Conservation (phyloP, 148 eudicot species). For the Vaccinium darrowii region DNA sequence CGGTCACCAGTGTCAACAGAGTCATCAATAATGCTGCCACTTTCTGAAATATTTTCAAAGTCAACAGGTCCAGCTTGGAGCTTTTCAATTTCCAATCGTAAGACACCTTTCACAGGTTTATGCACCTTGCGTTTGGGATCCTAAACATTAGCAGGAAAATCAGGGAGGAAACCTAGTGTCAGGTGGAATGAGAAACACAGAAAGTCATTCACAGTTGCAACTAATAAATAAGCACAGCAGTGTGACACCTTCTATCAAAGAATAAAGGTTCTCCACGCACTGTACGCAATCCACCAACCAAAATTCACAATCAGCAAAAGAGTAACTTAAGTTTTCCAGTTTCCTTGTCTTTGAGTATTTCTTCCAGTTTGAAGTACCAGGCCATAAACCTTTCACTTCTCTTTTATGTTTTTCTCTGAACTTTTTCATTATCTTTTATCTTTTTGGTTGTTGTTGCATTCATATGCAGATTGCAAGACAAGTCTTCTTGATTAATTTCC, state of each 20-base stretch:
- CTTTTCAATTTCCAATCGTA: slow-evolving; percentile 93
- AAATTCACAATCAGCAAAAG: neutral
- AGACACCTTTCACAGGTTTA: slow-evolving; percentile 93
- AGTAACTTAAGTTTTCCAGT: neutral
- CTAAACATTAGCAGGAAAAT: slow-evolving; percentile 29
- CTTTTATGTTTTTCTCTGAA: neutral
- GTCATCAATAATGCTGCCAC: slow-evolving; percentile 60
- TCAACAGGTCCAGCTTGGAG: slow-evolving; percentile 76
- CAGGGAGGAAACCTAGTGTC: neutral
- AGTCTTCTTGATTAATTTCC: neutral
- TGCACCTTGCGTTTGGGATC: slow-evolving; percentile 98
- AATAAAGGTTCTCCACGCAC: neutral
- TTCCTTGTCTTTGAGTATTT: neutral
- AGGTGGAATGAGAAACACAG: neutral
- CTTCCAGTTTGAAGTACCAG: neutral
- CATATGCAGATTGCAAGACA: neutral
- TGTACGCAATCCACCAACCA: neutral
- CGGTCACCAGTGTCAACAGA: slow-evolving; percentile 50
- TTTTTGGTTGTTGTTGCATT: neutral
- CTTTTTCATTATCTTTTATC: neutral
- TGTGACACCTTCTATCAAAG: neutral
- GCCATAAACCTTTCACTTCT: neutral
- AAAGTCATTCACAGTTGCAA: neutral
- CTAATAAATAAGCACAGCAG: neutral
- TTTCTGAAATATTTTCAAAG: slow-evolving; percentile 68